Percentiles rank a stretch among this genome's conserved stretches.
Conservation (phyloP, 352 stramenopile genomes). For the Globisporangium cederbergense region DNA sequence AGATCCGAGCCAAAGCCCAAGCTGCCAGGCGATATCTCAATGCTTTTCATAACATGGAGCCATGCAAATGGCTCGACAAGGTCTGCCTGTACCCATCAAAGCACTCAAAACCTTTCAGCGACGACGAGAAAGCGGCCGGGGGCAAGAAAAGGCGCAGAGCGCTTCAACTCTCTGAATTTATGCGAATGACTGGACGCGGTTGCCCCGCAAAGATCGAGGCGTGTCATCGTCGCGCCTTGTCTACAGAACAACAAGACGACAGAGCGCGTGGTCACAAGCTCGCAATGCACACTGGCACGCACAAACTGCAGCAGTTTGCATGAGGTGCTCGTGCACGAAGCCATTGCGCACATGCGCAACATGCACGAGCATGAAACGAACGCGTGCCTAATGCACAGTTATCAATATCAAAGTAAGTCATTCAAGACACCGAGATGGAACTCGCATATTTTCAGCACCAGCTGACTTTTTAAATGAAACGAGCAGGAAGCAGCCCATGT, state of each 20-base stretch:
- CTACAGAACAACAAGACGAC: background rate
- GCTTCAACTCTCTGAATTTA: background rate
- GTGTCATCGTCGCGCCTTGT: background rate
- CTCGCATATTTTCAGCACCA: background rate
- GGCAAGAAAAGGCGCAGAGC: background rate
- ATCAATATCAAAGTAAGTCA: background rate
- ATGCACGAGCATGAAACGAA: background rate
- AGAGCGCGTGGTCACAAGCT: background rate
- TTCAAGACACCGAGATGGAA: background rate
- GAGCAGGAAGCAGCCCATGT: background rate
- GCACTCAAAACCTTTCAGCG: background rate
- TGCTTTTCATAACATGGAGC: too few relatives aligned
- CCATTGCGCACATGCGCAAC: background rate
- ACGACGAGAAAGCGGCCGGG: background rate
- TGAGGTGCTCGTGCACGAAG: background rate
- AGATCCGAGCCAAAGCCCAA: too few relatives aligned
- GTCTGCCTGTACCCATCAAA: background rate
- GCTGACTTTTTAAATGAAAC: background rate
- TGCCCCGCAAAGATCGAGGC: background rate
- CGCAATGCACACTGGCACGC: background rate
- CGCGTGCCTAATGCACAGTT: background rate
- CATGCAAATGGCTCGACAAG: background rate
- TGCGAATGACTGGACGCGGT: background rate
- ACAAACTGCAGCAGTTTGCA: background rate
- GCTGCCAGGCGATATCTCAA: too few relatives aligned